These are phyloP conservation scores for Plantago elongata DNA, from an alignment of 257 asterid species.

Conservation along the genomic window DNA sequence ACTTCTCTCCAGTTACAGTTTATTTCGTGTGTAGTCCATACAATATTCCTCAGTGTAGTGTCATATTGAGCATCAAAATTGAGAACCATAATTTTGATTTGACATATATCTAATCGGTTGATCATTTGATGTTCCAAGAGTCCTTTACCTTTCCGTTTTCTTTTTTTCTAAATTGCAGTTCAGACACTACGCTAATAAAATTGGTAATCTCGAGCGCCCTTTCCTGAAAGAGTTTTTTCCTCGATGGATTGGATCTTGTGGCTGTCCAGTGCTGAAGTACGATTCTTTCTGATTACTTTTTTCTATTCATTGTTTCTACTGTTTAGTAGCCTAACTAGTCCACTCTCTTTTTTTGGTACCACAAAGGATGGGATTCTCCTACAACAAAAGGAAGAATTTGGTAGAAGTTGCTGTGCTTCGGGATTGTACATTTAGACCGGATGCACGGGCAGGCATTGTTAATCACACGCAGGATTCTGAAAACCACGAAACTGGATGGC, in stretches of 20 bases:
- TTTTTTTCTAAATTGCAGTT: conserved; percentile 45
- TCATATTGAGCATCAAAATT: not conserved
- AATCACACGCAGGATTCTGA: conserved; percentile 66
- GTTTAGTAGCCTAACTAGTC: conserved; percentile 29
- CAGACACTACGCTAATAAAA: conserved; percentile 92
- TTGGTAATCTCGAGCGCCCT: conserved; percentile 98
- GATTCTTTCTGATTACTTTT: conserved; percentile 28
- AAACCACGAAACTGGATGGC: conserved; percentile 81
- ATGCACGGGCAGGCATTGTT: conserved; percentile 43
- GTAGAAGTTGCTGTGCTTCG: conserved; percentile 83
- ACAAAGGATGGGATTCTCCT: conserved; percentile 90
- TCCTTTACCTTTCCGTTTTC: conserved; percentile 18
- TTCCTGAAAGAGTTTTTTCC: conserved; percentile 97
- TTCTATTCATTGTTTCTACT: conserved; percentile 26
- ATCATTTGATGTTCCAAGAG: conserved; percentile 16
- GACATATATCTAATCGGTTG: conserved; percentile 9
- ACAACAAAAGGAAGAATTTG: conserved; percentile 93
- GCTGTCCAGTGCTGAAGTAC: conserved; percentile 95
- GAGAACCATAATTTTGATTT: conserved; percentile 3
- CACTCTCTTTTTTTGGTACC: conserved; percentile 25
- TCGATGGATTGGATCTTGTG: conserved; percentile 99
- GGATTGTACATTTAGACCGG: conserved; percentile 87
- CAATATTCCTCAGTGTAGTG: not conserved
- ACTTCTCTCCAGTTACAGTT: no score
- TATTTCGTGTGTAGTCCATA: no score